Percentiles rank a stretch among this genome's conserved stretches.
Evolutionary conservation across 345 rosid species (phyloP).

Genomic region (Eutrema japonicum): DNA sequence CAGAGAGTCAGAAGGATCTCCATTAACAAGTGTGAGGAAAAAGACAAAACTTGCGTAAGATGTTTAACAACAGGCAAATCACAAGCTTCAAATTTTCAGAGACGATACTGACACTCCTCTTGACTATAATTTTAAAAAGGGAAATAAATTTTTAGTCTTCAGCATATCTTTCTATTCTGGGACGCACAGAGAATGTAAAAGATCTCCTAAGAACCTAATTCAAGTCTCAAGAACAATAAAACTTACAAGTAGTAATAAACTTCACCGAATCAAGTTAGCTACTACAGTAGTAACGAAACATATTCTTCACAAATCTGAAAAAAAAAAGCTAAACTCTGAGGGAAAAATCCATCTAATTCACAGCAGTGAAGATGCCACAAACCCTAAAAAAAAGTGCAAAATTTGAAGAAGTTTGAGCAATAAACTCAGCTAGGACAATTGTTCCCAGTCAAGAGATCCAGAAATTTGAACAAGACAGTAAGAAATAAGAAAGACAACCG

Average conservation of each 20-base stretch:
- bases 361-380: background rate
- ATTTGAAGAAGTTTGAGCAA: background rate
- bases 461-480: conserved; percentile 7
- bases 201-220: background rate
- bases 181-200: background rate
- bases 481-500: background rate
- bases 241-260: background rate
- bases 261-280: conserved; percentile 7
- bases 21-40: background rate
- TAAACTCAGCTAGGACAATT: background rate
- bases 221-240: background rate
- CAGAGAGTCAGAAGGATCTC: conserved; percentile 15
- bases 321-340: too few species aligned
- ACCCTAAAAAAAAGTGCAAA: background rate
- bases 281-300: background rate
- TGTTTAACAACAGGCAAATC: background rate
- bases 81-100: background rate
- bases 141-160: conserved; percentile 13
- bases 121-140: conserved; percentile 9
- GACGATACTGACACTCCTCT: conserved; percentile 19
- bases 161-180: background rate
- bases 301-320: background rate
- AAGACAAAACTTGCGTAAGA: background rate
- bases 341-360: conserved; percentile 6
- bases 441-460: conserved; percentile 19